These are phyloP conservation scores for Chytriomyces confervae DNA, from an alignment of 192 early-diverging fungal genomes.

Conservation along the genomic window DNA sequence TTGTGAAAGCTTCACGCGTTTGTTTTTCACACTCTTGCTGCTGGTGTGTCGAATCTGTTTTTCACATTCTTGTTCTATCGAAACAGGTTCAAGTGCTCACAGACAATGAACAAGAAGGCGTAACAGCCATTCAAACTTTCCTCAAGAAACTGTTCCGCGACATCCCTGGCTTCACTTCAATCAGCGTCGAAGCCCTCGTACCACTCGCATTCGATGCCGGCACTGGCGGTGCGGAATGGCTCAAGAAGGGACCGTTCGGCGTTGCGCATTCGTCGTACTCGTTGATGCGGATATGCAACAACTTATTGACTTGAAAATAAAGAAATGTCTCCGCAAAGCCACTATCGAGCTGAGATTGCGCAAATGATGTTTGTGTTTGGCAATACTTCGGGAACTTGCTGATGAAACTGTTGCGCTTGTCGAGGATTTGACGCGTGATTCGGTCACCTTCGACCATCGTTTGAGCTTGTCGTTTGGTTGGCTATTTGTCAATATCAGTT, in stretches of 20 bases:
- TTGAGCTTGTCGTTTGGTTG: conserved; percentile 13
- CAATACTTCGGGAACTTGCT: conserved; percentile 86
- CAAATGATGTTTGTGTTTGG: conserved; percentile 99
- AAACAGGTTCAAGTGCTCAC: conserved; percentile 1
- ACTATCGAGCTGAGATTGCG: conserved; percentile 39
- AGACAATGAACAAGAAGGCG: not conserved
- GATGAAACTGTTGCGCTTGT: conserved; percentile 88
- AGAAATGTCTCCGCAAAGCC: not conserved
- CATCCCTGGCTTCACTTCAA: not conserved
- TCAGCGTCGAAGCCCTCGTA: not conserved
- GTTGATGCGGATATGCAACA: conserved; percentile 1
- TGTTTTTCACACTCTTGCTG: too few species aligned
- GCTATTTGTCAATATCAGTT: too few species aligned
- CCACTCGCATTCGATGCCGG: not conserved
- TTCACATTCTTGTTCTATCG: not conserved
- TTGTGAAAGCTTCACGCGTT: not conserved
- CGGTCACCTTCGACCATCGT: too few species aligned
- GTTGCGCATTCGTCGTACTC: conserved; percentile 1
- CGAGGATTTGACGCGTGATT: conserved; percentile 95
- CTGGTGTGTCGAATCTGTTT: not conserved
- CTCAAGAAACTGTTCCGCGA: conserved; percentile 17
- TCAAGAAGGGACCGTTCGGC: not conserved
- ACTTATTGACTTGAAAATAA: not conserved
- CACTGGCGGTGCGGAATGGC: not conserved
- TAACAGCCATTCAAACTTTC: not conserved